These are phyloP conservation scores for Nothophytophthora sp. DNA, from an alignment of 352 stramenopile genomes.

Conservation along the genomic window DNA sequence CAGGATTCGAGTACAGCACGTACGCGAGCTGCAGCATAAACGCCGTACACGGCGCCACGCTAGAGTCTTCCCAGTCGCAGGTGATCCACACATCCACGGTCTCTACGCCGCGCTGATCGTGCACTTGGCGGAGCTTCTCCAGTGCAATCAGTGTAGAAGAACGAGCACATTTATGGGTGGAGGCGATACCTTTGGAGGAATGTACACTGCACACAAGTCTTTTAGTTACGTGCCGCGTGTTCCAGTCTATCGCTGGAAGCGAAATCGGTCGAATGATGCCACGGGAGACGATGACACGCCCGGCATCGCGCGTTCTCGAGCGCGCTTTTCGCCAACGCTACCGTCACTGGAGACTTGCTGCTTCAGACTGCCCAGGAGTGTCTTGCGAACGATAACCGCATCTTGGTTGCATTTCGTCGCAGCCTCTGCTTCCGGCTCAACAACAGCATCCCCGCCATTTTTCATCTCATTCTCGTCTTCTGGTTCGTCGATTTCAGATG, in stretches of 20 bases:
- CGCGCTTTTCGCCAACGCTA: not conserved
- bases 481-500: constrained; percentile 1
- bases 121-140: not conserved
- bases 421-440: too few relatives aligned
- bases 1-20: constrained; percentile 38
- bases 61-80: constrained; percentile 23
- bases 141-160: too few relatives aligned
- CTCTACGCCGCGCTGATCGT: constrained; percentile 5
- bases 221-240: constrained; percentile 1
- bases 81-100: constrained; percentile 71
- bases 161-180: too few relatives aligned
- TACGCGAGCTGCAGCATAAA: constrained; percentile 55
- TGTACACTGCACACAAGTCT: constrained; percentile 14
- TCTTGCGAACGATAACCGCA: not conserved
- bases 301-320: not conserved
- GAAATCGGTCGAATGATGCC: constrained; percentile 36
- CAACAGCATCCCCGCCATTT: not conserved
- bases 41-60: constrained; percentile 30
- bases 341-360: not conserved
- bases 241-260: constrained; percentile 21
- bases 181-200: too few relatives aligned
- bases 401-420: too few relatives aligned
- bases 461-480: constrained; percentile 8
- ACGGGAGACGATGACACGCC: not conserved
- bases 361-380: not conserved